These are phyloP conservation scores for Kwoniella europaea DNA, from an alignment of 768 basidiomycete species.

Conservation along the genomic window DNA sequence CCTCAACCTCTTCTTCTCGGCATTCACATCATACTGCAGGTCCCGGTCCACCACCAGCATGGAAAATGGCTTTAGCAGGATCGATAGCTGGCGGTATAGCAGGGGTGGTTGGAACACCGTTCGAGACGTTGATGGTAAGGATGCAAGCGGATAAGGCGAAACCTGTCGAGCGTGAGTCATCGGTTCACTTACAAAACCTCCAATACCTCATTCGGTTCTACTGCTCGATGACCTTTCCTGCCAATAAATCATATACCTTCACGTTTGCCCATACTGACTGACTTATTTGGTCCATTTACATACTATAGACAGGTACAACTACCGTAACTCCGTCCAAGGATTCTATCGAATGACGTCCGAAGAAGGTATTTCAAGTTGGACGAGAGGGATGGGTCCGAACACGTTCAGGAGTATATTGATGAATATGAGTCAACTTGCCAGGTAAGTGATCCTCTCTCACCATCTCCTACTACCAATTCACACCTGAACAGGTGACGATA, in stretches of 20 bases:
- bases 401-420: slow-evolving; percentile 83
- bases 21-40: slow-evolving; percentile 25
- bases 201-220: neutral
- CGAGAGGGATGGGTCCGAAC: slow-evolving; percentile 80
- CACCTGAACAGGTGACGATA: neutral
- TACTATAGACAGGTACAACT: slow-evolving; percentile 73
- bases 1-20: slow-evolving; percentile 8
- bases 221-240: neutral
- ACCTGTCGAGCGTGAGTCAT: slow-evolving; percentile 65
- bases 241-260: too few species aligned
- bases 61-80: slow-evolving; percentile 79
- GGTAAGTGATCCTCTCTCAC: slow-evolving; percentile 62
- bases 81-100: slow-evolving; percentile 88
- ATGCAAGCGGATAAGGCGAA: slow-evolving; percentile 91
- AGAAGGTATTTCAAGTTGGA: slow-evolving; percentile 77
- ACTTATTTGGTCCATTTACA: neutral
- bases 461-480: neutral
- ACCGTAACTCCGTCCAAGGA: slow-evolving; percentile 87
- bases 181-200: neutral
- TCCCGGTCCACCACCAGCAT: slow-evolving; percentile 66
- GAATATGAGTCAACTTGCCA: slow-evolving; percentile 91
- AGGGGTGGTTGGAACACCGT: slow-evolving; percentile 86
- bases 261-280: neutral
- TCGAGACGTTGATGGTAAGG: slow-evolving; percentile 65
- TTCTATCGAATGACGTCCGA: slow-evolving; percentile 88